Evolutionary conservation across 1,284 basidiomycete genomes (phyloP), one percentile per base, ranked within the genome.

Genomic region (Coniferiporia sulphurascens): DNA sequence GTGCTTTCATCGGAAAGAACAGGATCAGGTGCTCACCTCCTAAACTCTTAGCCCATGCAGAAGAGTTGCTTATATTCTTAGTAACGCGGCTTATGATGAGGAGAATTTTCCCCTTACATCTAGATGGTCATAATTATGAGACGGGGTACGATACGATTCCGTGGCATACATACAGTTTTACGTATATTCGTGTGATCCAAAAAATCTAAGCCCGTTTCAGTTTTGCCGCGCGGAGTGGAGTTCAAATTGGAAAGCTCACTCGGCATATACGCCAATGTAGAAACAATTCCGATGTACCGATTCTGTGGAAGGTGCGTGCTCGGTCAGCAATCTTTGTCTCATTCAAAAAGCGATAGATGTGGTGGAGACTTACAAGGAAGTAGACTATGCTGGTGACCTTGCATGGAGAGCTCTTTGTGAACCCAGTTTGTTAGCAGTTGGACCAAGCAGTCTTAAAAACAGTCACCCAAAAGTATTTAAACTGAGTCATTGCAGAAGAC

Each of bases 241-340:
- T 27, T 19, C 27, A 7, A 32, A 15, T 15, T 9, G 21, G 15
- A 6, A 12, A 48, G 1, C 45, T 15, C 48, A 49, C 55, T 49
- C 55, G 34, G 48, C 15, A 48, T 36, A 9, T 19, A 12, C 13
- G 48, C 22, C 12, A 56, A 9, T 3, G 55, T 45, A 5, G 45
- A 48, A 22, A 35, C 19, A 12, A 56, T 48, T 7, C 55, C 55
- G 10, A 56, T 56, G 32, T 56, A 56, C 4, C 55, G 55, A 22
- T 48, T 56, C 55, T 56, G 27, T 27, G 21, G 35, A n/a, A 43
- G 10, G 41, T n/a, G 7, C 10, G 19, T 48, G 10, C n/a, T 15
- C n/a, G 7, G 32, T 12, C 10, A 35, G 46, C 27, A 6, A 9
- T n/a, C 10, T 6, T 10, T 19, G 44, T 38, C 7, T 56, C 21